phyloP scores from a whole-genome alignment of 352 stramenopile species.

The Phytophthora nicotianae region DNA sequence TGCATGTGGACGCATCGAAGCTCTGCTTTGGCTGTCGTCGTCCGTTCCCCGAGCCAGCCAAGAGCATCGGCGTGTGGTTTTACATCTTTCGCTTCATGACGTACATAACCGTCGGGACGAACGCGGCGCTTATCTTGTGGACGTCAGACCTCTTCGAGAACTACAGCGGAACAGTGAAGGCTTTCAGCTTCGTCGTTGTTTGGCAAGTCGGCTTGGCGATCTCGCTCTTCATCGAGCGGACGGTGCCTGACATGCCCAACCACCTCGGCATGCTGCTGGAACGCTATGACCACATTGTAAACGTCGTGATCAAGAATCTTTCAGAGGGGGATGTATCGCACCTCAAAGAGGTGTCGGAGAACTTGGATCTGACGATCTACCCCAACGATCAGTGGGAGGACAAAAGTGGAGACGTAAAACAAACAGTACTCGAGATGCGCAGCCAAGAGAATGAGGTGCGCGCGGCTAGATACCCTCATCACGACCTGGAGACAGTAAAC shows the following conservation, averaged over 20 bases:
- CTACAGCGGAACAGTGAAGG: slow-evolving; percentile 47
- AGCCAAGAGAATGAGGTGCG: slow-evolving; percentile 21
- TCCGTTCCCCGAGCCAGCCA: slow-evolving; percentile 67
- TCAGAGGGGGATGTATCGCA: slow-evolving; percentile 57
- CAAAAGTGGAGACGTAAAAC: slow-evolving; percentile 9
- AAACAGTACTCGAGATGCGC: slow-evolving; percentile 13
- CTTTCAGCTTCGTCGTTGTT: slow-evolving; percentile 61
- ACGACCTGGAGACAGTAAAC: slow-evolving; percentile 15
- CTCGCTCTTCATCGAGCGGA: slow-evolving; percentile 54
- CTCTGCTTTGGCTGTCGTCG: slow-evolving; percentile 69
- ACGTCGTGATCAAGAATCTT: slow-evolving; percentile 71
- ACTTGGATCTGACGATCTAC: slow-evolving; percentile 71
- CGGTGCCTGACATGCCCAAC: slow-evolving; percentile 55
- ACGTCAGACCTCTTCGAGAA: slow-evolving; percentile 62
- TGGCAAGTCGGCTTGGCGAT: slow-evolving; percentile 65
- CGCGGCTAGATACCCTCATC: slow-evolving; percentile 10
- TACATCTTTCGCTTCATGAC: slow-evolving; percentile 77
- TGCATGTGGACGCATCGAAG: slow-evolving; percentile 81
- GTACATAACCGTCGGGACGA: slow-evolving; percentile 72
- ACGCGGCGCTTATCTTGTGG: slow-evolving; percentile 71
- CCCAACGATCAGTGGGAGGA: slow-evolving; percentile 67
- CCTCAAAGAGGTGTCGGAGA: slow-evolving; percentile 63
- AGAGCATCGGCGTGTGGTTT: slow-evolving; percentile 92
- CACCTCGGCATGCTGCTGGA: slow-evolving; percentile 52
- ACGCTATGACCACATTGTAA: slow-evolving; percentile 67